These are phyloP conservation scores for Metschnikowia matae DNA, from an alignment of 805 yeast species.

Conservation along the genomic window DNA sequence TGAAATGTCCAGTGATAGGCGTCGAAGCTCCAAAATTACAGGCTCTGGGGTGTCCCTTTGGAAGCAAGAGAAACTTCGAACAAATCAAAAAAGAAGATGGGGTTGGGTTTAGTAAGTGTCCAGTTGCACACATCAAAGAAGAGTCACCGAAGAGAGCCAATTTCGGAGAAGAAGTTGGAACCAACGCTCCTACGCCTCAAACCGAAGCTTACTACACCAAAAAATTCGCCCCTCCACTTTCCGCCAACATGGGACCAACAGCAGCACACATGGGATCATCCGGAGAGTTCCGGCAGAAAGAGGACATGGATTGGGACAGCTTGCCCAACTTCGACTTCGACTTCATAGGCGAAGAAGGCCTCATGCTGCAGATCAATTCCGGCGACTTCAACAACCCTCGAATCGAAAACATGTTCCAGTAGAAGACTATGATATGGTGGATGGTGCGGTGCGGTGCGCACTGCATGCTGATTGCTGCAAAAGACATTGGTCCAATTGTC, in stretches of 20 bases:
- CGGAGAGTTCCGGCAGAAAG: slow-evolving; percentile 1
- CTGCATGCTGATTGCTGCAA: slow-evolving; percentile 2
- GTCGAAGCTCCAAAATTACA: background rate
- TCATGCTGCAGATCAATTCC: slow-evolving; percentile 22
- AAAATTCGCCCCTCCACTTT: slow-evolving; percentile 11
- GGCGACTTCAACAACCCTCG: slow-evolving; percentile 14
- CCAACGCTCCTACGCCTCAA: background rate
- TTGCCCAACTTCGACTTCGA: slow-evolving; percentile 29
- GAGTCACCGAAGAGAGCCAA: background rate
- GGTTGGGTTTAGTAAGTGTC: background rate
- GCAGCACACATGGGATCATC: background rate
- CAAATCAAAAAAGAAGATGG: background rate
- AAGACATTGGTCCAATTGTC: background rate
- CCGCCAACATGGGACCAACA: slow-evolving; percentile 4
- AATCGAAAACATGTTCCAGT: slow-evolving; percentile 25
- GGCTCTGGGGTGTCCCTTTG: background rate
- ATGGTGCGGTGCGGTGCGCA: background rate
- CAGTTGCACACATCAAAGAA: background rate
- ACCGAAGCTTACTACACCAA: slow-evolving; percentile 1
- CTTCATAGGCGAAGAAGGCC: slow-evolving; percentile 25
- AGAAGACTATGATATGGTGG: background rate
- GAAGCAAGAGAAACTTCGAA: background rate
- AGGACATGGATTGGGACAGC: slow-evolving; percentile 18
- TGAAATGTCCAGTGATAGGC: slow-evolving; percentile 19
- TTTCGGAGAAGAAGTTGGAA: background rate